Evolutionary conservation across 2,329 filamentous ascomycete species (phyloP).

Genomic region (Botrytis porri): DNA sequence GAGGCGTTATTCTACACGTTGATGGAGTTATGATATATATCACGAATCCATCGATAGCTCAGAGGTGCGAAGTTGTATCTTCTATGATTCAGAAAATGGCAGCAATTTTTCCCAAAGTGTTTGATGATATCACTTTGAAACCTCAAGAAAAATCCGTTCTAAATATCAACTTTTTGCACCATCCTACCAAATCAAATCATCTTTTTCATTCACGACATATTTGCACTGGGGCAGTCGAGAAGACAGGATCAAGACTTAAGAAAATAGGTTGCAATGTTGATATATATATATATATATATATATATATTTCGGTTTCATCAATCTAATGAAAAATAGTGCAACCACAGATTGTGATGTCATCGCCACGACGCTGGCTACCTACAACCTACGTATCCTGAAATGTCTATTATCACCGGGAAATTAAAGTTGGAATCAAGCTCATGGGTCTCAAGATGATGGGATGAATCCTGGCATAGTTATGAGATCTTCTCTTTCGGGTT

Average conservation of each 20-base stretch:
- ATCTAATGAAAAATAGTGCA: not conserved
- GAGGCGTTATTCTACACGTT: not conserved
- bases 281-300: no score
- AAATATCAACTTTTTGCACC: not conserved
- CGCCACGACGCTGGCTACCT: not conserved
- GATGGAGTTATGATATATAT: not conserved
- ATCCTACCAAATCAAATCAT: not conserved
- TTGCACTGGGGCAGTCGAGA: not conserved
- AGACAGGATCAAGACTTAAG: not conserved
- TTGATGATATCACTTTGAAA: not conserved
- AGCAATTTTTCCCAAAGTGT: not conserved
- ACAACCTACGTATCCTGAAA: not conserved
- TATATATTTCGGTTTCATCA: not conserved
- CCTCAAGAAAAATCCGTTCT: not conserved
- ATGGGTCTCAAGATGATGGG: not conserved
- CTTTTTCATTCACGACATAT: not conserved
- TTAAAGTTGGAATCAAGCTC: slow-evolving; percentile 2
- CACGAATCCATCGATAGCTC: not conserved
- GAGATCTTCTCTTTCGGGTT: not conserved
- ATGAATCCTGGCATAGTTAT: not conserved
- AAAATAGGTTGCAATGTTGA: no score
- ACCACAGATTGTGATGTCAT: not conserved
- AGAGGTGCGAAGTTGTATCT: not conserved
- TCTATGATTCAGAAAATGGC: not conserved
- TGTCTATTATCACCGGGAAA: not conserved